phyloP scores from a whole-genome alignment of 805 yeast species.

The Yamadazyma paraphyllophila region DNA sequence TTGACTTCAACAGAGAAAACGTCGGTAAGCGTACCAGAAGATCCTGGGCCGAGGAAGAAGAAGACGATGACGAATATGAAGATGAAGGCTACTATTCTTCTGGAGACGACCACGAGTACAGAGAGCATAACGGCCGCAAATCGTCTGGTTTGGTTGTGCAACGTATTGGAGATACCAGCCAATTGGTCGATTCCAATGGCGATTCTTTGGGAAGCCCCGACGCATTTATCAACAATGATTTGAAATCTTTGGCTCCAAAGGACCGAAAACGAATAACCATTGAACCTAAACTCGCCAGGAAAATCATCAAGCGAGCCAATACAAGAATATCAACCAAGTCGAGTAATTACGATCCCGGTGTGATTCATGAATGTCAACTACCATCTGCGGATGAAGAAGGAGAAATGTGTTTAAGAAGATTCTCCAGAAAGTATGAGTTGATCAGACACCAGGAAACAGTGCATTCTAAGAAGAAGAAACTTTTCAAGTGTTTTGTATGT shows the following conservation, averaged over 20 bases:
- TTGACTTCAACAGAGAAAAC: slow-evolving; percentile 11
- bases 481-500: slow-evolving; percentile 84
- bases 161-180: slow-evolving; percentile 7
- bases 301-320: slow-evolving; percentile 11
- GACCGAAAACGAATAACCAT: slow-evolving; percentile 8
- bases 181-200: slow-evolving; percentile 1
- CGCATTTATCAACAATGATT: slow-evolving; percentile 9
- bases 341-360: slow-evolving; percentile 47
- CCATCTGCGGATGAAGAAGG: slow-evolving; percentile 44
- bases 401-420: slow-evolving; percentile 40
- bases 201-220: slow-evolving; percentile 3
- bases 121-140: not conserved
- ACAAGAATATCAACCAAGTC: slow-evolving; percentile 24
- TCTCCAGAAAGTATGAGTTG: slow-evolving; percentile 75
- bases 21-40: slow-evolving; percentile 10
- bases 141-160: slow-evolving; percentile 7
- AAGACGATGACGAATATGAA: slow-evolving; percentile 4
- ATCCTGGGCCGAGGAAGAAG: not conserved
- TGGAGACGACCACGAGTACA: not conserved
- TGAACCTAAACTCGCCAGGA: slow-evolving; percentile 13
- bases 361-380: slow-evolving; percentile 45
- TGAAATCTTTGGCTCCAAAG: slow-evolving; percentile 9
- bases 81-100: not conserved
- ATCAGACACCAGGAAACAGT: slow-evolving; percentile 95
- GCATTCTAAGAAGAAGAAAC: slow-evolving; percentile 83